Conservation (phyloP, 192 early-diverging fungal genomes). For the Backusella liffmaniae region DNA sequence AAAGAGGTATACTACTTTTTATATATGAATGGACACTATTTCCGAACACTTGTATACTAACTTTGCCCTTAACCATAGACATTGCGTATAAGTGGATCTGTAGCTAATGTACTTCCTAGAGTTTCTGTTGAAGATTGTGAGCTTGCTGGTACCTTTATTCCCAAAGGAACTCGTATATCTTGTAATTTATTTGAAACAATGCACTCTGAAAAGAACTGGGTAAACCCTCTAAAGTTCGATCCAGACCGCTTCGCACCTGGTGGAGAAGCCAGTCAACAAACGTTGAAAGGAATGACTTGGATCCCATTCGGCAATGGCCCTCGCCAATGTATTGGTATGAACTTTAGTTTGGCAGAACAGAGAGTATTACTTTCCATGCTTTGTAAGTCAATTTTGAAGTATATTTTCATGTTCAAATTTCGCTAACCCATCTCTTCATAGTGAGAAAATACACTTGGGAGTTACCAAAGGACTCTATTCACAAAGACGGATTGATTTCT, state of each 20-base stretch:
- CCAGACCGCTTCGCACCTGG: conserved; percentile 14
- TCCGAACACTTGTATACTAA: background rate
- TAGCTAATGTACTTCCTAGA: conserved; percentile 1
- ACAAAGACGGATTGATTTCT: too few species aligned
- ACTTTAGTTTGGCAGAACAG: conserved; percentile 59
- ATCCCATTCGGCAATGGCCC: conserved; percentile 55
- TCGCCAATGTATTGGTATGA: conserved; percentile 58
- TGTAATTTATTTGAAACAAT: conserved; percentile 7
- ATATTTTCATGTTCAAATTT: background rate
- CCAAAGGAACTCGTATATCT: background rate
- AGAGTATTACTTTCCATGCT: conserved; percentile 43
- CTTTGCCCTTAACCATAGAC: background rate
- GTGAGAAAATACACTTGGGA: too few species aligned
- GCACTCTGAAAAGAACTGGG: conserved; percentile 7
- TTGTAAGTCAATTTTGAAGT: background rate
- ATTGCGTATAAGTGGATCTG: background rate
- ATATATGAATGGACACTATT: too few species aligned
- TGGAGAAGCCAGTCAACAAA: conserved; percentile 31
- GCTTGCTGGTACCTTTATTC: background rate
- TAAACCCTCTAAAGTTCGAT: conserved; percentile 15
- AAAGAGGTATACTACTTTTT: conserved; percentile 10
- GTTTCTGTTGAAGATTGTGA: background rate
- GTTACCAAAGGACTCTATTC: too few species aligned
- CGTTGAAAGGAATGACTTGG: conserved; percentile 36
- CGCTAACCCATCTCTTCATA: too few species aligned